These are phyloP conservation scores for Ceratobasidium sp. DNA, from an alignment of 1,284 basidiomycete genomes.

Conservation along the genomic window DNA sequence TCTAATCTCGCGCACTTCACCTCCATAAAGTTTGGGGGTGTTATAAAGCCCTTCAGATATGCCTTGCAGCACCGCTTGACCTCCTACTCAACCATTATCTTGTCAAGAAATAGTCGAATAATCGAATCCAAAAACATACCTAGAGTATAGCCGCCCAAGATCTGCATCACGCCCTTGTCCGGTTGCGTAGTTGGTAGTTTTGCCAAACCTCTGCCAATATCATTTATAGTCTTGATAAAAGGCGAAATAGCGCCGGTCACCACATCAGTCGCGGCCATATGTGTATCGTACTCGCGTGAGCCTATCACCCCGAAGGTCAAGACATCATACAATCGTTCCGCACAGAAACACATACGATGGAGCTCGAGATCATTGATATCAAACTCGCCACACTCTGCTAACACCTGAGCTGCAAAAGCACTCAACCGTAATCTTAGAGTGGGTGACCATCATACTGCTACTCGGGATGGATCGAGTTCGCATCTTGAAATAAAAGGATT, in stretches of 20 bases:
- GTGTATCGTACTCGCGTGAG: constrained; percentile 66
- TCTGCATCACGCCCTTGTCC: constrained; percentile 62
- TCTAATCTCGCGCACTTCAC: constrained; percentile 59
- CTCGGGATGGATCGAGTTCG: constrained; percentile 64
- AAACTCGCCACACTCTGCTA: constrained; percentile 64
- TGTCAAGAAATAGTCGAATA: constrained; percentile 19
- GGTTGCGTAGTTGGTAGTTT: constrained; percentile 53
- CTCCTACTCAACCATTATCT: constrained; percentile 54
- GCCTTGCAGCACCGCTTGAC: constrained; percentile 61
- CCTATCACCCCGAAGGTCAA: constrained; percentile 55
- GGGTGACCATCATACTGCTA: constrained; percentile 72
- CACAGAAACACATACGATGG: constrained; percentile 60
- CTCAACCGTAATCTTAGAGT: constrained; percentile 67
- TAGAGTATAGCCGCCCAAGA: constrained; percentile 61
- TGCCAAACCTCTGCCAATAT: constrained; percentile 15
- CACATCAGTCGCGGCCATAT: constrained; percentile 60
- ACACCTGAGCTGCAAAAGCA: constrained; percentile 66
- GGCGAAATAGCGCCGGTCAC: constrained; percentile 57
- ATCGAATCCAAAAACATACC: constrained; percentile 51
- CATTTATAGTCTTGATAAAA: constrained; percentile 3
- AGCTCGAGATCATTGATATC: constrained; percentile 62
- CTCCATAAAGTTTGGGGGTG: constrained; percentile 63
- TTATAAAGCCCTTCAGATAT: constrained; percentile 65
- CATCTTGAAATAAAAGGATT: constrained; percentile 58
- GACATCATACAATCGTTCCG: no score